Conservation (phyloP, 192 early-diverging fungal genomes). For the Coemansia sp. region DNA sequence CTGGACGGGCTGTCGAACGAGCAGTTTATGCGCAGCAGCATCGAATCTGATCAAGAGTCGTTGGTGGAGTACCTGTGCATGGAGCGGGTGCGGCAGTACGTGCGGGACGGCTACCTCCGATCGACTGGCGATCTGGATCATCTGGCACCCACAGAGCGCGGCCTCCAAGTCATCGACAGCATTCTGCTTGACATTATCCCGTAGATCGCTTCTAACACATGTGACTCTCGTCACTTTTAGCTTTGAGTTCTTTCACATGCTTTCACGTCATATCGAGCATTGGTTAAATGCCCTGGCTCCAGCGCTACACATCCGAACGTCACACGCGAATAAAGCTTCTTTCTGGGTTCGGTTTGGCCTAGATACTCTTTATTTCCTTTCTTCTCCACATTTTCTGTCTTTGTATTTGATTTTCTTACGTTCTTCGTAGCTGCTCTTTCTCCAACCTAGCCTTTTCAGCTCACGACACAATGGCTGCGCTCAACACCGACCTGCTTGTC, state of each 20-base stretch:
- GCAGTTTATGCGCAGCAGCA: conserved; percentile 16
- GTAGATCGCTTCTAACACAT: conserved; percentile 2
- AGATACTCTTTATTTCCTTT: conserved; percentile 2
- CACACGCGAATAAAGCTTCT: background rate
- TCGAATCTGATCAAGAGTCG: conserved; percentile 15
- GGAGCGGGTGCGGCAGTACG: conserved; percentile 25
- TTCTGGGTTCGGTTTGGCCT: background rate
- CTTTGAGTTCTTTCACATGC: conserved; percentile 16
- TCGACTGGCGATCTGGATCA: conserved; percentile 9
- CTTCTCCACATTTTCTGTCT: background rate
- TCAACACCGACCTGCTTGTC: conserved; percentile 39
- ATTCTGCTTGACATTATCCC: conserved; percentile 43
- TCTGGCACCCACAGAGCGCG: conserved; percentile 40
- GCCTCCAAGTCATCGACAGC: conserved; percentile 41
- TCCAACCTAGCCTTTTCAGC: background rate
- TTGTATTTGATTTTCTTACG: background rate
- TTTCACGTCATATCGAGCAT: background rate
- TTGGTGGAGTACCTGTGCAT: conserved; percentile 37
- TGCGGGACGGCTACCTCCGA: conserved; percentile 21
- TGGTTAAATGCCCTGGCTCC: background rate
- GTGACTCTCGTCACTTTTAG: conserved; percentile 1
- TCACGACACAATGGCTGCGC: conserved; percentile 24
- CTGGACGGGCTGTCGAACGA: conserved; percentile 37
- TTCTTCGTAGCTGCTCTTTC: background rate
- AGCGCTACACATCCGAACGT: too few relatives aligned